phyloP scores from a whole-genome alignment of 2,329 filamentous ascomycete genomes.

The Apiospora aurea region DNA sequence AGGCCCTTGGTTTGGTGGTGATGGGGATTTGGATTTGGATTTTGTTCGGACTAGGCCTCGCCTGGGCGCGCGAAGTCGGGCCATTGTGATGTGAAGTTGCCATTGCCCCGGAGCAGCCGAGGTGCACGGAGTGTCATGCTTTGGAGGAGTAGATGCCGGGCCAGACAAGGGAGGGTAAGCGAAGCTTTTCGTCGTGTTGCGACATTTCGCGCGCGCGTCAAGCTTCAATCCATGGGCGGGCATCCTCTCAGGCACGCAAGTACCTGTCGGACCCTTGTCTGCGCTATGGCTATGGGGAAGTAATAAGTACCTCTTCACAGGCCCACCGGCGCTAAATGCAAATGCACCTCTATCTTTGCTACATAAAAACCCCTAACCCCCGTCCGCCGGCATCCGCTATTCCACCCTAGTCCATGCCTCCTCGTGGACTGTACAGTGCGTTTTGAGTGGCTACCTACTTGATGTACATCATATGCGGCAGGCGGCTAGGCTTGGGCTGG shows the following conservation, averaged over 20 bases:
- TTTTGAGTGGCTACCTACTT: neutral
- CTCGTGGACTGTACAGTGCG: neutral
- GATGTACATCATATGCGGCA: neutral
- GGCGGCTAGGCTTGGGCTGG: too few relatives aligned
- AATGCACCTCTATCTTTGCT: too few relatives aligned
- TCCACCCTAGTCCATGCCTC: neutral
- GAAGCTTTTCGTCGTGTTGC: neutral
- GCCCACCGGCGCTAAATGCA: neutral
- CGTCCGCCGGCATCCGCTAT: neutral
- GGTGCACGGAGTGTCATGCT: constrained; percentile 4
- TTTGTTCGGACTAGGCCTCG: neutral
- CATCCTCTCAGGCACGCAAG: neutral
- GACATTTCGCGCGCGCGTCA: neutral
- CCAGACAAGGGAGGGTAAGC: neutral
- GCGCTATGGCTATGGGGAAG: neutral
- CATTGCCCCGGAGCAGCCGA: constrained; percentile 11
- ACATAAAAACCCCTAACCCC: too few relatives aligned
- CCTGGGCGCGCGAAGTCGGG: neutral
- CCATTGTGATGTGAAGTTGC: neutral
- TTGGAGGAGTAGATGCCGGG: neutral
- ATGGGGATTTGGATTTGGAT: constrained; percentile 42
- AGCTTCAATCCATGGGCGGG: neutral
- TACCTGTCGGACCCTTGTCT: neutral
- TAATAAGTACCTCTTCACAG: neutral
- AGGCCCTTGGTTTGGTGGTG: constrained; percentile 43